Evolutionary conservation across 768 basidiomycete genomes (phyloP), one percentile per base, ranked within the genome.

Genomic region (Kwoniella europaea): DNA sequence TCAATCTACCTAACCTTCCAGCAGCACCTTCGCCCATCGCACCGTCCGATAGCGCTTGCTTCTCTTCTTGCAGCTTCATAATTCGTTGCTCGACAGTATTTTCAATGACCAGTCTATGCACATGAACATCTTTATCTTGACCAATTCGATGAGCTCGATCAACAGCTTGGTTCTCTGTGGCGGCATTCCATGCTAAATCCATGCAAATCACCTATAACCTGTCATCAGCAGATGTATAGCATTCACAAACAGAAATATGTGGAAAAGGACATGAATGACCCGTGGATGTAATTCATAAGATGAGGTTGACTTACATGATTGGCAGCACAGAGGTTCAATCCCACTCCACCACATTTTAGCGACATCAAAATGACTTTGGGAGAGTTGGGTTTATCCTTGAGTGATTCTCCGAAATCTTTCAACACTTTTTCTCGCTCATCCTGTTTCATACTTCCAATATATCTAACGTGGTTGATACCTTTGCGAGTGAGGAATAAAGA

Each of bases 1-100:
- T 72, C 74, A 82, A 66, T 52, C 79, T 72, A 1, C 80, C 80
- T 35, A 82, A 65, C 54, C 71, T 73, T 3, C 74, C 80, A 55
- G 73, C 78, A 24, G 35, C 63, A 0, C 81, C 82, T 72, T 83
- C 82, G 7, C 82, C 82, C 71, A 81, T 76, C 4, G 82, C 82
- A 0, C 82, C 84, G 57, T 86, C 85, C 1, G 82, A 77, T 54
- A 83, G 44, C 13, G 69, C 71, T 52, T 79, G 74, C 70, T 84
- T 84, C 35, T 74, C 46, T 65, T 71, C 68, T 63, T 73, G 76
- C 7, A 92, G 83, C 0, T 85, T 85, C 29, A 91, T 84, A 42
- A 92, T 88, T n/a, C 91, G 86, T 75, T 91, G 88, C 76, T 92
- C 91, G 42, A 84, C 76, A 0, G 83, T 80, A 66, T 82, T 75